These are phyloP conservation scores for Tillandsia leiboldiana DNA, from an alignment of 176 grass and related monocot genomes.

Conservation along the genomic window DNA sequence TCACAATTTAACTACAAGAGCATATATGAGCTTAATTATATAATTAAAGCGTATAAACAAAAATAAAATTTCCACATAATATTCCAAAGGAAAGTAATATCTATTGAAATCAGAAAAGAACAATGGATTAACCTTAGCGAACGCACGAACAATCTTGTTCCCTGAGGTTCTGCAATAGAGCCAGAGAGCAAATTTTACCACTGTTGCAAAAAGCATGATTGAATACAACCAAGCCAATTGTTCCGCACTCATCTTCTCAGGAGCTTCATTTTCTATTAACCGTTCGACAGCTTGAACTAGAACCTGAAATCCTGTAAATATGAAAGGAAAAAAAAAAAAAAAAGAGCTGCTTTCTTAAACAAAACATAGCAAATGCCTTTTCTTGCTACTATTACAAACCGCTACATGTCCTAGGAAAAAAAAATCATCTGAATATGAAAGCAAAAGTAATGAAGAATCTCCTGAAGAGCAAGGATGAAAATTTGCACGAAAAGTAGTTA, in stretches of 20 bases:
- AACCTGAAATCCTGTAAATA: slow-evolving; percentile 16
- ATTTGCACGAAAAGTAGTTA: too few species aligned
- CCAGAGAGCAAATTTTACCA: slow-evolving; percentile 22
- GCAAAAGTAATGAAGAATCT: too few species aligned
- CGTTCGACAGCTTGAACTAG: slow-evolving; percentile 18
- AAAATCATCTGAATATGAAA: too few species aligned
- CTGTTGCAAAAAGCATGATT: slow-evolving; percentile 18
- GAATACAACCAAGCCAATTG: slow-evolving; percentile 14
- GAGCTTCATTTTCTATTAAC: slow-evolving; percentile 4
- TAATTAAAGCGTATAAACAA: too few species aligned
- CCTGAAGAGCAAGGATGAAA: too few species aligned
- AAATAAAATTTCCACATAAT: too few species aligned
- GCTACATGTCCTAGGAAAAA: too few species aligned
- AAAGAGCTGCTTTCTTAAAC: not conserved
- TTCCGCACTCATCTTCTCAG: slow-evolving; percentile 10
- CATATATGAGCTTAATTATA: too few species aligned
- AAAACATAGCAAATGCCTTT: not conserved
- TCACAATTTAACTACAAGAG: too few species aligned
- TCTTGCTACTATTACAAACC: too few species aligned
- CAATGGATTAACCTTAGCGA: slow-evolving; percentile 18
- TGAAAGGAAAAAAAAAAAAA: not conserved
- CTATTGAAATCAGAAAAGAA: not conserved
- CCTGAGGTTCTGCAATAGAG: slow-evolving; percentile 24
- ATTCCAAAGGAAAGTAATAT: too few species aligned
- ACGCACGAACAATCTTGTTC: slow-evolving; percentile 18